Percentiles rank a stretch among this genome's conserved stretches.
These are phyloP conservation scores for Achaetomium macrosporum DNA, from an alignment of 2,329 filamentous ascomycete genomes.

Conservation along the genomic window DNA sequence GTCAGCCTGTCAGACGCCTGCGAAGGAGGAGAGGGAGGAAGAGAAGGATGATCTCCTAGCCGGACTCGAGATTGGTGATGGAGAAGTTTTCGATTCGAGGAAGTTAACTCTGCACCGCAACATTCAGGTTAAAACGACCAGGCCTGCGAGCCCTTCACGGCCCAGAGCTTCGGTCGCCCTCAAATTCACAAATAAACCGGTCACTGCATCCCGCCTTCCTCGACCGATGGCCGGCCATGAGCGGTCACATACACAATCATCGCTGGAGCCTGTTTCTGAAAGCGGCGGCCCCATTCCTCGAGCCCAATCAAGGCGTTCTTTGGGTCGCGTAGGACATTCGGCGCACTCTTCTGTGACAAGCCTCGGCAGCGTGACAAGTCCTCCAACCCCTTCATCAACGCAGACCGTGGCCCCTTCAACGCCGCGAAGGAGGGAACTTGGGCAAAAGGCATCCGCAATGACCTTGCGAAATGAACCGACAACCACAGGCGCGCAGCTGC, in stretches of 20 bases:
- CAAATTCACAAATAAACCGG: constrained; percentile 81
- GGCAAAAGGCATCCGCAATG: constrained; percentile 47
- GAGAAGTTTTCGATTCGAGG: constrained; percentile 70
- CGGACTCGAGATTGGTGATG: constrained; percentile 80
- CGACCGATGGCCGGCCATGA: constrained; percentile 68
- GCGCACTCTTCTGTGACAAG: constrained; percentile 63
- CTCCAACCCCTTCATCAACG: constrained; percentile 52
- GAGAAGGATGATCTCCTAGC: constrained; percentile 75
- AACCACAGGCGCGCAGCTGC: constrained; percentile 59
- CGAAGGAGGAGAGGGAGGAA: constrained; percentile 24
- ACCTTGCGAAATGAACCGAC: constrained; percentile 54
- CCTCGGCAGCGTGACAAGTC: constrained; percentile 43
- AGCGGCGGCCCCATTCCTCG: constrained; percentile 65
- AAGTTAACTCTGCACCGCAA: constrained; percentile 88
- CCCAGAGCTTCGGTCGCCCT: constrained; percentile 74
- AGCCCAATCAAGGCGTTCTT: constrained; percentile 54
- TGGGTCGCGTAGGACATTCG: constrained; percentile 63
- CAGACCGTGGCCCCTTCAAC: constrained; percentile 51
- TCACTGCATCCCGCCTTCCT: constrained; percentile 65
- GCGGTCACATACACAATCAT: constrained; percentile 60
- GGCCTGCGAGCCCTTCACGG: constrained; percentile 63
- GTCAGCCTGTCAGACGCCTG: constrained; percentile 32
- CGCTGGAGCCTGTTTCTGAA: constrained; percentile 89
- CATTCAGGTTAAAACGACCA: constrained; percentile 73
- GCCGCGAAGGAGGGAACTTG: constrained; percentile 55